A percentile compares a stretch with the other conserved stretches of the same genome.
Evolutionary conservation across 345 rosid species (phyloP).

Genomic region (Pugionium cornutum): DNA sequence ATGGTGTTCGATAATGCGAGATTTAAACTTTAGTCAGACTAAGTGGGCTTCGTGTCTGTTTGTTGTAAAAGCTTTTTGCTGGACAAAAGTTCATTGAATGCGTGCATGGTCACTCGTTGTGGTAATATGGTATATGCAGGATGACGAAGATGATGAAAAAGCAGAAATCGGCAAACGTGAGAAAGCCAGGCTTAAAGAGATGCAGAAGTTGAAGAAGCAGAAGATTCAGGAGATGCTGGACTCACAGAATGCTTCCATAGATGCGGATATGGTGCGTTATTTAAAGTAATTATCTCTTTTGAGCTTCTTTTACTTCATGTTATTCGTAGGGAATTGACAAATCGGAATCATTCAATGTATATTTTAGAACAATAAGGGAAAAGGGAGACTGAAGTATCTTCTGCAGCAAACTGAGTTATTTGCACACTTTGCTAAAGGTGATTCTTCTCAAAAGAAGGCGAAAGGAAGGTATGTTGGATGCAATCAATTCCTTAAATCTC

Average conservation of each 20-base stretch:
- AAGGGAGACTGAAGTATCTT: slow-evolving; percentile 89
- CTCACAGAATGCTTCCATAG: slow-evolving; percentile 84
- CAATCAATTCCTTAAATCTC: neutral
- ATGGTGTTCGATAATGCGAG: neutral
- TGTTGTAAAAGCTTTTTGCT: neutral
- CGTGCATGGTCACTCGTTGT: slow-evolving; percentile 5
- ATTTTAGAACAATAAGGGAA: slow-evolving; percentile 74
- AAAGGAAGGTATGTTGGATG: slow-evolving; percentile 74
- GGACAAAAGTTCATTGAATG: neutral
- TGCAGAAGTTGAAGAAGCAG: slow-evolving; percentile 86
- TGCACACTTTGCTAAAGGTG: slow-evolving; percentile 95
- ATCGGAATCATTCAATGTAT: neutral
- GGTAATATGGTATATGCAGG: slow-evolving; percentile 43
- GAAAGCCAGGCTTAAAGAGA: slow-evolving; percentile 77
- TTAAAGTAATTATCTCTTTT: neutral
- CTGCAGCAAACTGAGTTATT: slow-evolving; percentile 96
- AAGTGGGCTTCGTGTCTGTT: neutral
- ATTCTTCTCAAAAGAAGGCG: slow-evolving; percentile 63
- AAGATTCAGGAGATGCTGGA: slow-evolving; percentile 95
- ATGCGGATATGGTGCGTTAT: slow-evolving; percentile 81
- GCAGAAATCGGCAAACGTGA: slow-evolving; percentile 80
- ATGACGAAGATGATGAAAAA: slow-evolving; percentile 44
- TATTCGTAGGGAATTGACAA: neutral
- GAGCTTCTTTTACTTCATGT: slow-evolving; percentile 4
- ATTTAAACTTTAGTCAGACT: neutral